Evolutionary conservation across 345 rosid genomes (phyloP), one percentile per base, ranked within the genome.

Genomic region (Salix koriyanagi): DNA sequence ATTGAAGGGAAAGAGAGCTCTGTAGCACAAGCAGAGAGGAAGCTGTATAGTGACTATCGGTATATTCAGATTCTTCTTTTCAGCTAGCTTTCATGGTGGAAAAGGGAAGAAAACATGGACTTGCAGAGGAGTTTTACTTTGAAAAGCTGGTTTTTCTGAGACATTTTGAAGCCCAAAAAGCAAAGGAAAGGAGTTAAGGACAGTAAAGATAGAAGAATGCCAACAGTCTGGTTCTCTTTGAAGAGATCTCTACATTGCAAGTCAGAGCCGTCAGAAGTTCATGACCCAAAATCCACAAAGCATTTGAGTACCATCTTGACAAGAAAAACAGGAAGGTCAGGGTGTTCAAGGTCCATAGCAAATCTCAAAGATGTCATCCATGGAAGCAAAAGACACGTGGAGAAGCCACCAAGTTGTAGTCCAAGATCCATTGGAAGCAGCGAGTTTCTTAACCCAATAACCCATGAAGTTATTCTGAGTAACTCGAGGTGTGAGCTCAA

Each of bases 381-480:
- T 79, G 99, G 99, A 44, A 96, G 99, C 91, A 96, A 96, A 86
- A 85, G 98, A 19, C 98, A 96, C 76, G 75, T 88, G 62, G 98
- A 93, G 75, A 91, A 83, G 78, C 98, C 99, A 25, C 93, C 98
- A 5, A 93, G 92, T 61, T 93, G 98, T 77, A 96, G 99, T 72
- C 99, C 99, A 71, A 91, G 99, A 76, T 96, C 99, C 72, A 93
- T 96, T 25, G 99, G 99, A 34, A 96, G 99, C 87, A 96, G 93
- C 84, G 99, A 96, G 91, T 93, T 96, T 77, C 92, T 93, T 7
- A 96, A 96, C 90, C 99, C 98, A 65, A 90, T 96, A 37, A 90
- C 97, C 79, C 99, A 96, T 79, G 99, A 96, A 77, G 98, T 96
- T 39, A 88, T 96, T 28, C 89, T 96, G 54, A 90, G 96, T 71